Base-by-base conservation (phyloP, 164 flowering plant species). In the Vitis labrusca region DNA sequence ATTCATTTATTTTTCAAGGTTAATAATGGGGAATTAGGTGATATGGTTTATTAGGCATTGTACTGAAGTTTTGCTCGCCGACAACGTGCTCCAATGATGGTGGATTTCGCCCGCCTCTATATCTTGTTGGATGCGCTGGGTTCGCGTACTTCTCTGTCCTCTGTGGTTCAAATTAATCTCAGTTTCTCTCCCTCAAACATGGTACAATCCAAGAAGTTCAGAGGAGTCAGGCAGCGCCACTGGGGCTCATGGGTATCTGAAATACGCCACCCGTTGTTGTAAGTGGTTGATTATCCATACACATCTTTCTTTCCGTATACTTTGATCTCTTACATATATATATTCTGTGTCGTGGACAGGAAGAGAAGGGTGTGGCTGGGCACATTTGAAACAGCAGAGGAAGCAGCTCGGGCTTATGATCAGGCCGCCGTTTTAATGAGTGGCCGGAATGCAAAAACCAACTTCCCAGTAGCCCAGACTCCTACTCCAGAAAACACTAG, bases 321-420 rank as follows among this genome's bases (percentile, higher is more conserved):
- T 32, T 32, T 32, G 44, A 32, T 32, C 44, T 4, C 6, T 32
- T 6, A 4, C 44, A 32, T 32, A 32, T 32, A 6, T 50, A 10
- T 56, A 1, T 13, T 54, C 64, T 69, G 19, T 63, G 1, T 70
- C 2, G 44, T 32, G 44, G 44, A 50, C 77, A 81, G 84, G 72
- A 81, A 81, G 66, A 76, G 74, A 29, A 78, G 84, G 71, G 72
- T 81, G 5, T 81, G 84, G 84, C 82, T 81, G 1, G 84, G 84
- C 29, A 81, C 84, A 49, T 80, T 79, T 32, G 82, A 76, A 9
- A 76, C 82, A n/a, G 77, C 82, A 0, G 82, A 79, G 51, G 79
- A 76, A 14, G 84, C 84, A 9, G 84, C 84, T 1, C 14, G 68
- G 49, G 84, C 82, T 0, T 81, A 81, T 44, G 84, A 81, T 29